phyloP scores from a whole-genome alignment of 2,329 filamentous ascomycete genomes.

The Cladosporium sp. region DNA sequence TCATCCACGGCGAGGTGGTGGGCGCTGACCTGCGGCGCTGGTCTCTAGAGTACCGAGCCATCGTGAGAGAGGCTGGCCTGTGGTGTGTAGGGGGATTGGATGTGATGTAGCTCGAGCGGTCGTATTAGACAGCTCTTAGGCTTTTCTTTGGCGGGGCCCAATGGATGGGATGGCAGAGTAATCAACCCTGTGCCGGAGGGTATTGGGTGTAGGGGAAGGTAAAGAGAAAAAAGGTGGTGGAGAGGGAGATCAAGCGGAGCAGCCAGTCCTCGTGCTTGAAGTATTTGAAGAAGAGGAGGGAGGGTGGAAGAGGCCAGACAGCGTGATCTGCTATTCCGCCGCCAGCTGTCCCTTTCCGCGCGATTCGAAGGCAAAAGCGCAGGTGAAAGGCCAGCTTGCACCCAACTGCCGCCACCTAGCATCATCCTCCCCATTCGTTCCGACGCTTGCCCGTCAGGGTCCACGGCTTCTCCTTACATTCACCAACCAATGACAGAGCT shows the following conservation, averaged over 20 bases:
- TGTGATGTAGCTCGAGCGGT: neutral
- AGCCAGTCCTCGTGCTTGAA: constrained; percentile 12
- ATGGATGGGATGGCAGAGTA: constrained; percentile 3
- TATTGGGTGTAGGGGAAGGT: neutral
- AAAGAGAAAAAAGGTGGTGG: neutral
- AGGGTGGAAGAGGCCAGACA: constrained; percentile 14
- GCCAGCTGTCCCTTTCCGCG: constrained; percentile 11
- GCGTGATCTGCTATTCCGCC: neutral
- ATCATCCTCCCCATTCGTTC: too few species aligned
- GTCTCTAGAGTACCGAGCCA: constrained; percentile 32
- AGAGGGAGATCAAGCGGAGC: constrained; percentile 5
- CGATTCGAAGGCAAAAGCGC: neutral
- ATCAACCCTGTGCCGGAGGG: constrained; percentile 7
- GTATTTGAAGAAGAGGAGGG: constrained; percentile 12
- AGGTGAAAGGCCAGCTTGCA: constrained; percentile 2
- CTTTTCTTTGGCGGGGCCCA: constrained; percentile 4
- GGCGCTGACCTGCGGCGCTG: constrained; percentile 21
- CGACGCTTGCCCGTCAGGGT: constrained; percentile 6
- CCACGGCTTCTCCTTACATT: neutral
- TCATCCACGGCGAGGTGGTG: constrained; percentile 56
- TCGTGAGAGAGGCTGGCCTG: constrained; percentile 25
- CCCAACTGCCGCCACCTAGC: neutral
- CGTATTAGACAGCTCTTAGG: constrained; percentile 1
- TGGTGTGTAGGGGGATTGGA: constrained; percentile 5
- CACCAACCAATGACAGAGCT: too few species aligned